Evolutionary conservation across 2,329 filamentous ascomycete species (phyloP).

Genomic region (Aspergillus ochraceoroseus): DNA sequence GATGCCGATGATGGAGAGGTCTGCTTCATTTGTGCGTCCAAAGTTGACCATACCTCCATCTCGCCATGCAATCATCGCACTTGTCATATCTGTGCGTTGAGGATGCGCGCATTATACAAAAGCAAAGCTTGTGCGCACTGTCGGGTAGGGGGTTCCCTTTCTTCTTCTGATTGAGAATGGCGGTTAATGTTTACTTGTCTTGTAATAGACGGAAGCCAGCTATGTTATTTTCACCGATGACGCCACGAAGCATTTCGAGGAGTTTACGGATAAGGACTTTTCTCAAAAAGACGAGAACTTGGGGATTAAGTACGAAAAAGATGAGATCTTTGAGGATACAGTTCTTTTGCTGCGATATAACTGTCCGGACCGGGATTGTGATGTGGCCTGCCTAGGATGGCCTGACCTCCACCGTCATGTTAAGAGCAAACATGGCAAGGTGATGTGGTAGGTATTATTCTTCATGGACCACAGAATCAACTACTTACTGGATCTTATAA

Average conservation of each 20-base stretch:
- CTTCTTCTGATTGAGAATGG: background rate
- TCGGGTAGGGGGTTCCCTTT: constrained; percentile 55
- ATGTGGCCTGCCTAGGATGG: constrained; percentile 78
- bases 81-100: constrained; percentile 90
- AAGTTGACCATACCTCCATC: constrained; percentile 79
- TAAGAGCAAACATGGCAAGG: constrained; percentile 72
- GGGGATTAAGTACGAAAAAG: constrained; percentile 84
- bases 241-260: constrained; percentile 72
- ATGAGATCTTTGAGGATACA: constrained; percentile 87
- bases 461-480: constrained; percentile 10
- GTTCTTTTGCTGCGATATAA: constrained; percentile 86
- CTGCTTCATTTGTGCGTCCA: constrained; percentile 96
- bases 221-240: constrained; percentile 93
- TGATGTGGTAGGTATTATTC: constrained; percentile 61
- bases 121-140: constrained; percentile 96
- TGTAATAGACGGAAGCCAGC: constrained; percentile 40
- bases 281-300: constrained; percentile 75
- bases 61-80: constrained; percentile 94
- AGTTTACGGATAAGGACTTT: constrained; percentile 71
- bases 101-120: constrained; percentile 91
- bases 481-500: background rate
- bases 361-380: constrained; percentile 78
- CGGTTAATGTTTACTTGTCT: constrained; percentile 13
- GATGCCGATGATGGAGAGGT: constrained; percentile 68
- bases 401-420: constrained; percentile 77